Conservation (phyloP, 306 rosid species). For the Sophora flavescens region DNA sequence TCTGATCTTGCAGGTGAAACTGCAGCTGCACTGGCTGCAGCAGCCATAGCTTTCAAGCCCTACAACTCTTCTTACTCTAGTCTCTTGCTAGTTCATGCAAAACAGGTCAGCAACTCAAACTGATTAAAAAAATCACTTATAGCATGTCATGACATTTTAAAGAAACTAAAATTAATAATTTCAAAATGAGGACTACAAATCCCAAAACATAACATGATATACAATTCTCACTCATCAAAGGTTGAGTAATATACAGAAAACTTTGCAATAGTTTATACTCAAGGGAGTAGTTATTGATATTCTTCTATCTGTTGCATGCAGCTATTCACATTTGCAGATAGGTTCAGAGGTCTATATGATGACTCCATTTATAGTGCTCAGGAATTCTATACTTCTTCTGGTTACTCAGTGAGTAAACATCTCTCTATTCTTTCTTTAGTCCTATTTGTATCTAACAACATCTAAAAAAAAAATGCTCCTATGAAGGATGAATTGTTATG, state of each 20-base stretch:
- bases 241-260: not conserved
- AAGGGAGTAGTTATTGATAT: conserved; percentile 13
- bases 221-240: not conserved
- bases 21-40: conserved; percentile 88
- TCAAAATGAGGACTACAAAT: not conserved
- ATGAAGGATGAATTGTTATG: conserved; percentile 87
- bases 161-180: not conserved
- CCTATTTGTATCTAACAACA: not conserved
- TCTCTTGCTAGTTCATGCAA: conserved; percentile 75
- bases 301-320: conserved; percentile 53
- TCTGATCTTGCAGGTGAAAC: conserved; percentile 95
- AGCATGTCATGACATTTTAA: not conserved
- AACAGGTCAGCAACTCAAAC: conserved; percentile 58
- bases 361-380: conserved; percentile 64
- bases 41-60: conserved; percentile 80
- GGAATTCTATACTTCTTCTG: conserved; percentile 76
- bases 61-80: conserved; percentile 82
- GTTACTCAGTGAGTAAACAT: conserved; percentile 67
- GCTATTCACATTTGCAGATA: conserved; percentile 89
- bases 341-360: conserved; percentile 77
- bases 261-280: not conserved
- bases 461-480: conserved; percentile 10
- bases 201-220: conserved; percentile 5
- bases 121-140: not conserved
- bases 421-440: not conserved